phyloP scores from a whole-genome alignment of 2,329 filamentous ascomycete genomes.

The Escovopsis sp. region DNA sequence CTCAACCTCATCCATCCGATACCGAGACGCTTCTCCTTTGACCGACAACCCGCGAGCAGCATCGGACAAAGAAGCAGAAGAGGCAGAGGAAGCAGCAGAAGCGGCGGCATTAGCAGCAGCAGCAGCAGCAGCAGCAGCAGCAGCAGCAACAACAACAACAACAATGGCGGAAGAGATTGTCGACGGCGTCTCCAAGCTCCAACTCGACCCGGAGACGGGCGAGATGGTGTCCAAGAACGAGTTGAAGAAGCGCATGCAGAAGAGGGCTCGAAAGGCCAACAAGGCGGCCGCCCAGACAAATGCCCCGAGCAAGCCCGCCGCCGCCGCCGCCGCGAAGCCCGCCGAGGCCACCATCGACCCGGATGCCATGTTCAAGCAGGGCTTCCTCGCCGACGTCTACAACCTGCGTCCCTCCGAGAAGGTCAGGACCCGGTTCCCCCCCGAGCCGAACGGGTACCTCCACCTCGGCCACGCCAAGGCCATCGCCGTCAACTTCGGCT shows the following conservation, averaged over 20 bases:
- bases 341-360: constrained; percentile 33
- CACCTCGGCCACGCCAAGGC: constrained; percentile 93
- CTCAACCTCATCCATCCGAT: background rate
- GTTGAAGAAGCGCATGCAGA: constrained; percentile 45
- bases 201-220: constrained; percentile 49
- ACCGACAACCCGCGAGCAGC: background rate
- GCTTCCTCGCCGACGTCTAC: constrained; percentile 61
- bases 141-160: too few relatives aligned
- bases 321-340: constrained; percentile 9
- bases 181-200: constrained; percentile 31
- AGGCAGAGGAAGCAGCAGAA: too few relatives aligned
- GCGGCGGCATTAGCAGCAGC: too few relatives aligned
- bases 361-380: constrained; percentile 65
- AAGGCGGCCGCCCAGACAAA: constrained; percentile 32
- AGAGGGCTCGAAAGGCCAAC: constrained; percentile 41
- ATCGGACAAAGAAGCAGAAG: too few relatives aligned
- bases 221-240: constrained; percentile 52
- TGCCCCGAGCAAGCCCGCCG: constrained; percentile 11
- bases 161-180: background rate
- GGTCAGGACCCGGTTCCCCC: constrained; percentile 61
- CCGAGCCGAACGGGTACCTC: constrained; percentile 84
- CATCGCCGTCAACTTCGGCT: constrained; percentile 92
- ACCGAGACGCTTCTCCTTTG: background rate
- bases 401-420: constrained; percentile 47
- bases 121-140: too few relatives aligned